A percentile compares a stretch with the other conserved stretches of the same genome.
Conservation (phyloP, 345 rosid genomes). For the Euphorbia lathyris region DNA sequence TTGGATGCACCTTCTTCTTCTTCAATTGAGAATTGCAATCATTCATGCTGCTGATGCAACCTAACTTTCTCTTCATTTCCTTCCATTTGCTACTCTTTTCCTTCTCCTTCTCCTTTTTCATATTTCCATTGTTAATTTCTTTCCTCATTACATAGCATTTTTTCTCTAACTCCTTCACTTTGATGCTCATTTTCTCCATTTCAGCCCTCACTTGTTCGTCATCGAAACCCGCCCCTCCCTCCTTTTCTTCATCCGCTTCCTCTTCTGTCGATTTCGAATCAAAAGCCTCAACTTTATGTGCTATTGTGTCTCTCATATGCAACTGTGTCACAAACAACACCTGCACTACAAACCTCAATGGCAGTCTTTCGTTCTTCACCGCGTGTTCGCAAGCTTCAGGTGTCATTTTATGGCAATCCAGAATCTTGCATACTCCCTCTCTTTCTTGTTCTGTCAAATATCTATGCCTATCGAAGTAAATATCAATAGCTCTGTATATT, state of each 20-base stretch:
- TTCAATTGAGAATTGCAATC: conserved; percentile 51
- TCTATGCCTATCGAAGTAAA: conserved; percentile 60
- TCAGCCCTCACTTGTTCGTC: conserved; percentile 44
- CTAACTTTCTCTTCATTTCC: conserved; percentile 83
- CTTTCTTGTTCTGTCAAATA: conserved; percentile 56
- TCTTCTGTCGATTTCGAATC: conserved; percentile 25
- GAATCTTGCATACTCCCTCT: conserved; percentile 56
- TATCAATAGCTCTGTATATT: conserved; percentile 65
- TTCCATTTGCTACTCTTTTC: conserved; percentile 60
- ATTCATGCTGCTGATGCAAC: conserved; percentile 51
- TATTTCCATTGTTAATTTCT: conserved; percentile 39
- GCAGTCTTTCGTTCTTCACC: conserved; percentile 54
- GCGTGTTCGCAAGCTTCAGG: conserved; percentile 63
- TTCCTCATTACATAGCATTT: conserved; percentile 46
- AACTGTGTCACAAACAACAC: conserved; percentile 53
- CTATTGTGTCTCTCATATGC: conserved; percentile 52
- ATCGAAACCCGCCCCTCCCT: conserved; percentile 8
- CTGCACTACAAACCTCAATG: conserved; percentile 54
- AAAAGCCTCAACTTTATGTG: conserved; percentile 28
- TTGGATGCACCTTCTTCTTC: conserved; percentile 55
- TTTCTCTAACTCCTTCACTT: conserved; percentile 53
- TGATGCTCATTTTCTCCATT: conserved; percentile 57
- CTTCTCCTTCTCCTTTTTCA: conserved; percentile 30
- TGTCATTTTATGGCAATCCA: conserved; percentile 69
- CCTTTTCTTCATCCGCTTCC: conserved; percentile 14